phyloP scores from a whole-genome alignment of 306 rosid species.

The Quercus variabilis region DNA sequence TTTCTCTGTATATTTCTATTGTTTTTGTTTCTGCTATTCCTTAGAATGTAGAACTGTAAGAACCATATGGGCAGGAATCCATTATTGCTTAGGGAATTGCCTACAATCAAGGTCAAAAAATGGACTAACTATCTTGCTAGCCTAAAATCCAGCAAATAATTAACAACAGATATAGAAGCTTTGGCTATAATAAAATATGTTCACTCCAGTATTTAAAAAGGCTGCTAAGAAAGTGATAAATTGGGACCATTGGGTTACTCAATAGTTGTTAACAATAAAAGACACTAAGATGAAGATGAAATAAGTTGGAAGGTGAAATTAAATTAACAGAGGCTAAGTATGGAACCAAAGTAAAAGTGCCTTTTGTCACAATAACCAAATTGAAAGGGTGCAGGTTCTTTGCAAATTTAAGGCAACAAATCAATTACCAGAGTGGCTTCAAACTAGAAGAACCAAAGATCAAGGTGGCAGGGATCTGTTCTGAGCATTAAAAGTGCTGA shows the following conservation, averaged over 20 bases:
- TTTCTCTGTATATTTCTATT: not conserved
- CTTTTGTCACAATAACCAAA: constrained; percentile 76
- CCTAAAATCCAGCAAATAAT: not conserved
- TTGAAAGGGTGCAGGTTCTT: constrained; percentile 97
- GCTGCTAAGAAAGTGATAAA: constrained; percentile 15
- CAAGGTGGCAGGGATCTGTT: constrained; percentile 84
- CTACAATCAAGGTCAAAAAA: not conserved
- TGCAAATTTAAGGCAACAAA: constrained; percentile 60
- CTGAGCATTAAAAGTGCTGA: constrained; percentile 84
- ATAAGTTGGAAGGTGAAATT: constrained; percentile 13
- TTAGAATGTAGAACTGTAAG: constrained; percentile 1
- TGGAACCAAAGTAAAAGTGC: constrained; percentile 40
- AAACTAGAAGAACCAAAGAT: constrained; percentile 88
- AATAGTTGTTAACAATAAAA: constrained; percentile 2
- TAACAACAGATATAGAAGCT: not conserved
- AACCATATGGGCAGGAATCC: too few species aligned
- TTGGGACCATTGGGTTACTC: not conserved
- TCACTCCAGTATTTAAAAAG: constrained; percentile 16
- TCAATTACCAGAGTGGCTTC: constrained; percentile 89
- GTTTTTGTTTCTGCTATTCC: constrained; percentile 1
- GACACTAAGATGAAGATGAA: constrained; percentile 26
- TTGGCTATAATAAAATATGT: constrained; percentile 26
- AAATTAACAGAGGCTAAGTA: constrained; percentile 21
- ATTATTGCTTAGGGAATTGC: not conserved
- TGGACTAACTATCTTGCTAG: not conserved